These are phyloP conservation scores for Pneumocystis wakefieldiae DNA, from an alignment of 1,139 yeast genomes.

Conservation along the genomic window DNA sequence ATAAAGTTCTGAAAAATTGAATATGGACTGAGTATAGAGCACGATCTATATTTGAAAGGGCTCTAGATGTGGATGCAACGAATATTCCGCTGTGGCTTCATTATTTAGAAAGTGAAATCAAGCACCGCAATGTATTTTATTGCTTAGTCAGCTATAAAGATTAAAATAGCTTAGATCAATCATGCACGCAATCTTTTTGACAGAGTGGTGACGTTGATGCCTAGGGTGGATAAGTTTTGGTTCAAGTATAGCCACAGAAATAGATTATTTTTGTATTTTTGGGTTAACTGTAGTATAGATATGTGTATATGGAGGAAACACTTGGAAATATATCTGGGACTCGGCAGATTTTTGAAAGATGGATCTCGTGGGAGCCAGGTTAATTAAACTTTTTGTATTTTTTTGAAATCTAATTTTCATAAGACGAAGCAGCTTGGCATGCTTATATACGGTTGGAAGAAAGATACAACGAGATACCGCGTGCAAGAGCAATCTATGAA, in stretches of 20 bases:
- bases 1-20: neutral
- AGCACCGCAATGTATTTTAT: slow-evolving; percentile 34
- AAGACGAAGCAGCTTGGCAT: slow-evolving; percentile 49
- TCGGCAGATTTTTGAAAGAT: slow-evolving; percentile 53
- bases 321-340: slow-evolving; percentile 50
- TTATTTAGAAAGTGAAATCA: slow-evolving; percentile 65
- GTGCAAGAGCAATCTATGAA: slow-evolving; percentile 43
- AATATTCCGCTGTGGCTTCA: slow-evolving; percentile 76
- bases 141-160: neutral
- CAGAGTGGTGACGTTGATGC: slow-evolving; percentile 58
- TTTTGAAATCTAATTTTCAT: slow-evolving; percentile 16
- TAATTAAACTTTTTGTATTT: neutral
- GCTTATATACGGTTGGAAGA: slow-evolving; percentile 60
- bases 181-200: slow-evolving; percentile 81
- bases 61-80: slow-evolving; percentile 57
- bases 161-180: slow-evolving; percentile 30
- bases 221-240: slow-evolving; percentile 78
- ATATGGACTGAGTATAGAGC: slow-evolving; percentile 36
- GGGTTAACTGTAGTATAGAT: slow-evolving; percentile 17
- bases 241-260: slow-evolving; percentile 29
- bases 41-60: slow-evolving; percentile 77
- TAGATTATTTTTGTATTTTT: neutral
- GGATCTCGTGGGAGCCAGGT: slow-evolving; percentile 54
- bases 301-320: slow-evolving; percentile 70
- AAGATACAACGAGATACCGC: slow-evolving; percentile 43